Evolutionary conservation across 495 filamentous ascomycete genomes (phyloP).

Genomic region (Penicillium coprophilum): DNA sequence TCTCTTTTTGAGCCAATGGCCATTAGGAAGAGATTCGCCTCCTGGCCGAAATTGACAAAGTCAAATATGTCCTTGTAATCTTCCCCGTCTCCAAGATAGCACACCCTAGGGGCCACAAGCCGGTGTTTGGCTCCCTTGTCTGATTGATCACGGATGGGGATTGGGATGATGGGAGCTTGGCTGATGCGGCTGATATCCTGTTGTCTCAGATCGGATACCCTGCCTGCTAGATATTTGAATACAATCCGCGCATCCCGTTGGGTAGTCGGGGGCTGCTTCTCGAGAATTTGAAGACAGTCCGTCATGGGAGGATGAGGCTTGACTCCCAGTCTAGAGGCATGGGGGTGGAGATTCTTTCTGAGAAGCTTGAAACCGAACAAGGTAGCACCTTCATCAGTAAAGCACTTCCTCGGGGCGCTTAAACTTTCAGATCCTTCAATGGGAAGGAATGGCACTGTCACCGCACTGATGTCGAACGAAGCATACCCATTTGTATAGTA

Average conservation of each 20-base stretch:
- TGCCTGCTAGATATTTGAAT: constrained; percentile 79
- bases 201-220: constrained; percentile 68
- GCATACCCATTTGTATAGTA: constrained; percentile 74
- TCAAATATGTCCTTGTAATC: constrained; percentile 89
- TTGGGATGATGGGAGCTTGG: constrained; percentile 68
- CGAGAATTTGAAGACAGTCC: constrained; percentile 67
- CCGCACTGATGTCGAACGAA: constrained; percentile 53
- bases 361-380: constrained; percentile 80
- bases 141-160: constrained; percentile 42
- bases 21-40: constrained; percentile 85
- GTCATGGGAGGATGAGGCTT: constrained; percentile 71
- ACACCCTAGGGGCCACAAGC: constrained; percentile 61
- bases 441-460: constrained; percentile 68
- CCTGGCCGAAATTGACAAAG: constrained; percentile 87
- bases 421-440: constrained; percentile 62
- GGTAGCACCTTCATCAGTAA: constrained; percentile 71
- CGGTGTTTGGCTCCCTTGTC: constrained; percentile 39
- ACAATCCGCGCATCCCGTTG: constrained; percentile 62
- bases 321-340: constrained; percentile 83
- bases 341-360: constrained; percentile 64
- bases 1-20: constrained; percentile 86
- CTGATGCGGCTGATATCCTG: constrained; percentile 58
- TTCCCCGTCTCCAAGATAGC: constrained; percentile 75
- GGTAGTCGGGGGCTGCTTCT: constrained; percentile 66
- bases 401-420: constrained; percentile 74